Percentiles rank a stretch among this genome's conserved stretches.
Conservation (phyloP, 176 grass and related monocot genomes). For the Melocanna baccifera region DNA sequence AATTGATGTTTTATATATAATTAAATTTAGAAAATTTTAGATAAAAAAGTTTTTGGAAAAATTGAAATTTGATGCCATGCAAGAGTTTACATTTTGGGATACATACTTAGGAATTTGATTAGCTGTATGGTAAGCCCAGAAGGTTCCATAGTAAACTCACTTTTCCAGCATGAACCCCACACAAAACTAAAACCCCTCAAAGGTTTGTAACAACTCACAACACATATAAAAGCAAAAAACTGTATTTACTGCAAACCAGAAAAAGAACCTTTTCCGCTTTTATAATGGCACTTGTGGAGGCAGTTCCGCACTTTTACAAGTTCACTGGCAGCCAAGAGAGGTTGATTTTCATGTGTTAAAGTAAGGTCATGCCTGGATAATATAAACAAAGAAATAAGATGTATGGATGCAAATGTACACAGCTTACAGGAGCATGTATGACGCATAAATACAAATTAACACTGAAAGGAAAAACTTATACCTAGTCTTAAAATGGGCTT, state of each 20-base stretch:
- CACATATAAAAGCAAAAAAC: background rate
- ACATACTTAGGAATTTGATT: background rate
- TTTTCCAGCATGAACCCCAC: background rate
- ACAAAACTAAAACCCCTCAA: background rate
- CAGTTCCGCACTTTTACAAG: conserved; percentile 50
- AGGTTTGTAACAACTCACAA: background rate
- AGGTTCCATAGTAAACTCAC: background rate
- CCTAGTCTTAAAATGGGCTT: conserved; percentile 49
- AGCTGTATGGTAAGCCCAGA: background rate
- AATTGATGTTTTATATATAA: background rate
- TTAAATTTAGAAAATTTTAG: background rate
- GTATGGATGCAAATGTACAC: background rate
- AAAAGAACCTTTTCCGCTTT: conserved; percentile 50
- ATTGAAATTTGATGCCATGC: background rate
- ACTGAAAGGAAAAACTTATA: conserved; percentile 33
- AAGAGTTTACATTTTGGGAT: background rate
- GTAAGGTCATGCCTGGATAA: conserved; percentile 49
- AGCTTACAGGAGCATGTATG: background rate
- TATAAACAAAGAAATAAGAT: conserved; percentile 10
- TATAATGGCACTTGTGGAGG: conserved; percentile 23
- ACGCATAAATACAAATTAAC: conserved; percentile 6
- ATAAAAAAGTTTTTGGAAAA: background rate
- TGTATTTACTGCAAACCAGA: conserved; percentile 1
- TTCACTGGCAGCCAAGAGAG: conserved; percentile 43
- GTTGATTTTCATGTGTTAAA: conserved; percentile 47